Conservation (phyloP, 164 flowering plant genomes). For the Piper betle region DNA sequence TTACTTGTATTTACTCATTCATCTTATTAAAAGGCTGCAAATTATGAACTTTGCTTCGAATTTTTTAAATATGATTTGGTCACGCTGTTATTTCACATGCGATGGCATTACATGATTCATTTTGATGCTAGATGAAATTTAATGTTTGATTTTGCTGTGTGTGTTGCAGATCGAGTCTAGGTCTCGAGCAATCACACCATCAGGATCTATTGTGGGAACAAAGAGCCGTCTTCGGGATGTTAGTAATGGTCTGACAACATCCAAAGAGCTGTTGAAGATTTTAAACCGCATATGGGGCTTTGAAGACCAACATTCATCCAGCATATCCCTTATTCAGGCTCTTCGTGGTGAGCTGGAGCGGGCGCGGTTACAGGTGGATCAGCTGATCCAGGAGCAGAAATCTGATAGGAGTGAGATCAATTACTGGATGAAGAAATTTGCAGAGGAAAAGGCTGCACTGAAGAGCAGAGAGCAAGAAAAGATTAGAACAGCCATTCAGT, state of each 20-base stretch:
- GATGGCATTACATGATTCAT: no score
- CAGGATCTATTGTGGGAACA: slow-evolving; percentile 31
- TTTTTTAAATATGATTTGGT: no score
- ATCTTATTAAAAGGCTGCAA: no score
- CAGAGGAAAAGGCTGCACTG: slow-evolving; percentile 80
- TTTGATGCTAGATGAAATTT: no score
- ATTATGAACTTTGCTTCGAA: no score
- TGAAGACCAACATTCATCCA: slow-evolving; percentile 60
- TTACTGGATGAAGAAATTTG: slow-evolving; percentile 55
- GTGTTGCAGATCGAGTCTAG: slow-evolving; percentile 65
- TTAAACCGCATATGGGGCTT: slow-evolving; percentile 72
- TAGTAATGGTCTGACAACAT: slow-evolving; percentile 64
- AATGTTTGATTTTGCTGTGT: no score
- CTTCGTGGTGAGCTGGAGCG: slow-evolving; percentile 79
- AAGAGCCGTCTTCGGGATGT: slow-evolving; percentile 60
- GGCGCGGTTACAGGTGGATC: slow-evolving; percentile 64
- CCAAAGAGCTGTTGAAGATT: slow-evolving; percentile 78
- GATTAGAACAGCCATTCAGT: slow-evolving; percentile 54
- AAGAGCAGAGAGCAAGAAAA: slow-evolving; percentile 52
- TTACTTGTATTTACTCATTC: no score
- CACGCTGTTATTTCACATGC: no score
- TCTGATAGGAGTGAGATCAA: slow-evolving; percentile 45
- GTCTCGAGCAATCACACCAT: slow-evolving; percentile 45
- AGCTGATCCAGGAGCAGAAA: slow-evolving; percentile 56
- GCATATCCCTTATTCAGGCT: slow-evolving; percentile 72